Base-by-base conservation (phyloP, 75 land plant species). In the Selaginella tamariscina region DNA sequence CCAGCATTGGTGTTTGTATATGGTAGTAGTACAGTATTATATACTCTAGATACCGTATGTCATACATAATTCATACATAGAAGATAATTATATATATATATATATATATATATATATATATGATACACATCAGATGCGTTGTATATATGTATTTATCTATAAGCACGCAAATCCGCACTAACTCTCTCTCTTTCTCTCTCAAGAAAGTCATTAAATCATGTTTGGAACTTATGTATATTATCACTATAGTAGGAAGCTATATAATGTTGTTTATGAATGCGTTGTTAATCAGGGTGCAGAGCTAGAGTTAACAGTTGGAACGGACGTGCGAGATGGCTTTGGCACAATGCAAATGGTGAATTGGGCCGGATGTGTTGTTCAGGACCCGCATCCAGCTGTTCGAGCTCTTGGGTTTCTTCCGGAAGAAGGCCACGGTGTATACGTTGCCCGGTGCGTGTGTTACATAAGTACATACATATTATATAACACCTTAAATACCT, bases 341-440 rank as follows among this genome's bases (percentile, higher is more conserved):
- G 97, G 94, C 5, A 88, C 97, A 26, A 81, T 82, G 2, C 72
- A 85, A 0, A 81, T 82, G 81, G 83, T 82, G 21, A 91, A 84
- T 57, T 91, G 97, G 97, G 84, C 90, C 69, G 97, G 97, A 11
- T 82, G 82, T 64, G 71, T 91, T 26, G 73, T 91, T 59, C 97
- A 91, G 67, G 87, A 91, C 67, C 87, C 97, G 29, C 94, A 88
- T 65, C 73, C 85, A 33, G 97, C 97, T 32, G 94, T 91, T 0
- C 88, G 97, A 27, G 97, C 97, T 21, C 72, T 91, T 65, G 97
- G 97, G 2, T 91, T 88, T 76, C 81, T 91, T 55, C 97, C 94
- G 21, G 87, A 84, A 74, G 85, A 88, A 78, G 94, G 97, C 9
- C 97, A 91, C 77, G 97, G 97, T 22, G 97, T 91, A 0, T 91